A percentile compares a stretch with the other conserved stretches of the same genome.
phyloP scores from a whole-genome alignment of 2,329 filamentous ascomycete genomes.

The Domatiomyces globalis region DNA sequence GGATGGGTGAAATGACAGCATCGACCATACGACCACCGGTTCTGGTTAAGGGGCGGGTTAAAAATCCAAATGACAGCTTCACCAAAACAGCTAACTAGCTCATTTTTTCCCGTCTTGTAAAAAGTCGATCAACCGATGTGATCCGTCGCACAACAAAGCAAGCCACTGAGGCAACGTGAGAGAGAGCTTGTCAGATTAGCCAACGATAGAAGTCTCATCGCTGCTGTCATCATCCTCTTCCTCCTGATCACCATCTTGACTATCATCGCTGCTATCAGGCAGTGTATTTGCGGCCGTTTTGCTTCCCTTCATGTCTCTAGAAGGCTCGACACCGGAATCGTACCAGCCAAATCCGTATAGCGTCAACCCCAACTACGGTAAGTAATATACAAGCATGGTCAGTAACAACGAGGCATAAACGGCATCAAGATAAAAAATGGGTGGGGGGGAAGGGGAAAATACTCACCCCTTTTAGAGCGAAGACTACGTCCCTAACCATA shows the following conservation, averaged over 20 bases:
- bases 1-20: too few relatives aligned
- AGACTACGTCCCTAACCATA: constrained; percentile 9
- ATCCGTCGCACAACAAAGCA: neutral
- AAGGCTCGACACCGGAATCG: neutral
- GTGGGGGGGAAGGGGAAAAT: neutral
- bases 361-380: neutral
- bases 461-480: constrained; percentile 5
- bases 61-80: too few relatives aligned
- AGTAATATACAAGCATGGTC: neutral
- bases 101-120: too few relatives aligned
- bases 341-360: neutral
- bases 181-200: neutral
- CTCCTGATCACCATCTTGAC: neutral
- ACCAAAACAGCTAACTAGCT: too few relatives aligned
- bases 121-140: too few relatives aligned
- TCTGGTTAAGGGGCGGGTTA: too few relatives aligned
- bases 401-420: neutral
- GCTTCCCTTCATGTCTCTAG: neutral
- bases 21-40: too few relatives aligned
- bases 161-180: neutral
- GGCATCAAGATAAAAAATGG: neutral
- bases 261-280: neutral
- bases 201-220: neutral
- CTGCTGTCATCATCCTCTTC: neutral
- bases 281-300: neutral